phyloP scores from a whole-genome alignment of 805 yeast genomes.

The Candida caryicola region DNA sequence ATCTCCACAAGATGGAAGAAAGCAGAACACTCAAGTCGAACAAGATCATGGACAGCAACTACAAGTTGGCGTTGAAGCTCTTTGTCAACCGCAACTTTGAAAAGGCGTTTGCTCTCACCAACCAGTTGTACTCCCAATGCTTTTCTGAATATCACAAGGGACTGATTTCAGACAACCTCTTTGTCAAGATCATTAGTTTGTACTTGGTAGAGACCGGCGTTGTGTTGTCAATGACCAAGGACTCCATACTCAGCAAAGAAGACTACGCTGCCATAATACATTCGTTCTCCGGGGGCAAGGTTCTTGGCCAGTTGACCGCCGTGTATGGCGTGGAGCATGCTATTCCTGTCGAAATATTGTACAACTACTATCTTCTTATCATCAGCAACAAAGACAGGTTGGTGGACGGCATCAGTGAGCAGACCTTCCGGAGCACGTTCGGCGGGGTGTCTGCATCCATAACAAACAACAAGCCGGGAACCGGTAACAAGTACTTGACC shows the following conservation, averaged over 20 bases:
- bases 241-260: slow-evolving; percentile 1
- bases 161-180: slow-evolving; percentile 25
- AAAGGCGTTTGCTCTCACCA: slow-evolving; percentile 28
- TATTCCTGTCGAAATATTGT: slow-evolving; percentile 33
- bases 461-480: slow-evolving; percentile 1
- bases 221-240: slow-evolving; percentile 10
- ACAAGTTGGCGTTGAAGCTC: slow-evolving; percentile 35
- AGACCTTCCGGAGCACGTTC: not conserved
- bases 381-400: slow-evolving; percentile 23
- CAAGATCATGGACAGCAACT: slow-evolving; percentile 12
- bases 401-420: slow-evolving; percentile 10
- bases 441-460: not conserved
- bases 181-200: slow-evolving; percentile 32
- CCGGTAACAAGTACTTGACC: slow-evolving; percentile 14
- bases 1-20: too few relatives aligned
- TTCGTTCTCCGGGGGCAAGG: slow-evolving; percentile 15
- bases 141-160: slow-evolving; percentile 22
- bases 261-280: slow-evolving; percentile 10
- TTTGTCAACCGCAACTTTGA: slow-evolving; percentile 38
- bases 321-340: slow-evolving; percentile 18
- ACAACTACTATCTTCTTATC: slow-evolving; percentile 29
- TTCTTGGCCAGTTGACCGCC: slow-evolving; percentile 16
- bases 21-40: slow-evolving; percentile 2
- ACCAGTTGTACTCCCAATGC: slow-evolving; percentile 19
- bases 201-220: slow-evolving; percentile 38